Percentiles rank a stretch among this genome's conserved stretches.
Conservation (phyloP, 768 basidiomycete genomes). For the Mycena rosella region DNA sequence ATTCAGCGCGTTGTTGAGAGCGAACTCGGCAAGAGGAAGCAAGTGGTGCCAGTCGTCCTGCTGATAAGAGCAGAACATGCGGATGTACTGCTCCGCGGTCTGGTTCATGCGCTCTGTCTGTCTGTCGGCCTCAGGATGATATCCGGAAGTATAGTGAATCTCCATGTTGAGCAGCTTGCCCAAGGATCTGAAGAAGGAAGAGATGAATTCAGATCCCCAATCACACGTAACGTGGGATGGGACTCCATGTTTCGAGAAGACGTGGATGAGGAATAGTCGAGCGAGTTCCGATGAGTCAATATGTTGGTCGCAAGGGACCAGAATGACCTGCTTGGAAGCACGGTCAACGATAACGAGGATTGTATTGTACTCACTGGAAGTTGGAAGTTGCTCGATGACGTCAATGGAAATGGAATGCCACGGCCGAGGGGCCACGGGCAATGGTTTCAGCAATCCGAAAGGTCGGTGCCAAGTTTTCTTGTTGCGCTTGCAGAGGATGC, state of each 20-base stretch:
- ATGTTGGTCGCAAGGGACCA: slow-evolving; percentile 38
- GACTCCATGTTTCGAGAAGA: slow-evolving; percentile 52
- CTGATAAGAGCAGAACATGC: neutral
- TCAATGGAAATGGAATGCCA: slow-evolving; percentile 57
- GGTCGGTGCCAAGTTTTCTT: too few relatives aligned
- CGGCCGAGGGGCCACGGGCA: slow-evolving; percentile 44
- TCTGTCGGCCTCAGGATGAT: neutral
- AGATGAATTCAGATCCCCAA: neutral
- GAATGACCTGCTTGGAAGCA: slow-evolving; percentile 51
- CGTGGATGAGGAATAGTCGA: slow-evolving; percentile 48
- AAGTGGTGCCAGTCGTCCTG: neutral
- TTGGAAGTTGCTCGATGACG: slow-evolving; percentile 48
- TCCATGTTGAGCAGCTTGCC: neutral
- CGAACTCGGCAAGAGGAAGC: neutral
- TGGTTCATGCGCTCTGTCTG: neutral
- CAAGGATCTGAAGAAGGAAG: neutral
- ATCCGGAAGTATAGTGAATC: neutral
- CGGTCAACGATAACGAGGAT: slow-evolving; percentile 48
- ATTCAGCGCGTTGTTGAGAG: neutral
- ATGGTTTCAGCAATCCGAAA: too few relatives aligned
- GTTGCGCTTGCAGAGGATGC: slow-evolving; percentile 47
- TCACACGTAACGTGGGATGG: slow-evolving; percentile 22
- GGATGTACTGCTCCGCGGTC: neutral
- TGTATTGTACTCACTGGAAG: slow-evolving; percentile 44
- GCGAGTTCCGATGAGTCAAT: slow-evolving; percentile 48